Evolutionary conservation across 805 yeast species (phyloP).

Genomic region (Zygosaccharomyces gambellarensis): DNA sequence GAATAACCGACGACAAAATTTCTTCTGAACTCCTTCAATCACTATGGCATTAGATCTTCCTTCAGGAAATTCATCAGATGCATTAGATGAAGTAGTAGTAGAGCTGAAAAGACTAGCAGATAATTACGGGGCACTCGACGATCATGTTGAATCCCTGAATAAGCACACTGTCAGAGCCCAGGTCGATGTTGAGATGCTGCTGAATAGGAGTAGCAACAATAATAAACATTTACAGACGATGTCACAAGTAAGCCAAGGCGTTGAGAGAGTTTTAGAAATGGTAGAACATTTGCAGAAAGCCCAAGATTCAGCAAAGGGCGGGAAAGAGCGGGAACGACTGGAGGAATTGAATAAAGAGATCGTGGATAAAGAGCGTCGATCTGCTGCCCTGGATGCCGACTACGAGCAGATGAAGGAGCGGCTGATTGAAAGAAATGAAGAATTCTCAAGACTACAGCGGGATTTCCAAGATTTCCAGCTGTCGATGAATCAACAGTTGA

Average conservation of each 20-base stretch:
- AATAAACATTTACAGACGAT: constrained; percentile 16
- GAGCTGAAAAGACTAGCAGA: constrained; percentile 10
- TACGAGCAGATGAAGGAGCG: constrained; percentile 1
- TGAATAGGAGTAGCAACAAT: constrained; percentile 15
- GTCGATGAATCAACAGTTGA: constrained; percentile 2
- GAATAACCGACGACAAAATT: neutral
- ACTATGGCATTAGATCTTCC: neutral
- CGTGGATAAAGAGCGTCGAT: constrained; percentile 9
- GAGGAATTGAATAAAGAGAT: constrained; percentile 2
- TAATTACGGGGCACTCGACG: constrained; percentile 5
- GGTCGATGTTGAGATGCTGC: constrained; percentile 14
- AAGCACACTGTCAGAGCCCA: constrained; percentile 11
- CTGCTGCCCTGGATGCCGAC: constrained; percentile 7
- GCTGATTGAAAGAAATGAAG: constrained; percentile 1
- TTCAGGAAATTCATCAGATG: constrained; percentile 2
- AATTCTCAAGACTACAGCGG: constrained; percentile 4
- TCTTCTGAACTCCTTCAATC: neutral
- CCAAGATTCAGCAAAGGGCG: constrained; percentile 1
- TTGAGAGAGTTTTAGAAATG: constrained; percentile 7
- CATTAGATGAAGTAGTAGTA: constrained; percentile 11
- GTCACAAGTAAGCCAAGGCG: constrained; percentile 12
- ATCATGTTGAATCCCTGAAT: constrained; percentile 12
- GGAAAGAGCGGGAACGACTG: neutral
- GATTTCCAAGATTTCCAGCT: constrained; percentile 5
- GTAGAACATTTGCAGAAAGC: constrained; percentile 5